phyloP scores from a whole-genome alignment of 2,329 filamentous ascomycete species.

The Neoarthrinium moseri region DNA sequence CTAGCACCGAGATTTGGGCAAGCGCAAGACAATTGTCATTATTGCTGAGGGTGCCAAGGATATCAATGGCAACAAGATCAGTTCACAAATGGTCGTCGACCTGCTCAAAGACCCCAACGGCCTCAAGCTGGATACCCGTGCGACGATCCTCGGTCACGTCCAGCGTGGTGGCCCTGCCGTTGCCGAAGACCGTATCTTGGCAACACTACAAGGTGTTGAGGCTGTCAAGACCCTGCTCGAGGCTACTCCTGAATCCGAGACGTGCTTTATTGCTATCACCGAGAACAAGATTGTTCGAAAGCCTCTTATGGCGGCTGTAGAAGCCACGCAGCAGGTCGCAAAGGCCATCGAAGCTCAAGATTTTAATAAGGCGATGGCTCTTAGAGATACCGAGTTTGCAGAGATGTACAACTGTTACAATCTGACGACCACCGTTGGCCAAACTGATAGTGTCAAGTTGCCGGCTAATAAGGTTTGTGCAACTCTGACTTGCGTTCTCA shows the following conservation, averaged over 20 bases:
- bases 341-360: constrained; percentile 80
- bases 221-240: constrained; percentile 90
- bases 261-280: constrained; percentile 91
- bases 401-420: constrained; percentile 90
- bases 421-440: constrained; percentile 82
- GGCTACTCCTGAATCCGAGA: constrained; percentile 83
- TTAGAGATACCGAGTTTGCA: constrained; percentile 89
- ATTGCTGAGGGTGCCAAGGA: constrained; percentile 94
- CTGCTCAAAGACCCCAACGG: constrained; percentile 77
- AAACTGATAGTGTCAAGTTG: constrained; percentile 64
- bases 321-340: constrained; percentile 80
- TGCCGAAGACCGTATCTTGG: constrained; percentile 90
- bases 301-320: constrained; percentile 84
- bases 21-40: constrained; percentile 97
- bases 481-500: not conserved
- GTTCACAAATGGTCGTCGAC: constrained; percentile 77
- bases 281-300: constrained; percentile 97
- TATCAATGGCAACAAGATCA: constrained; percentile 78
- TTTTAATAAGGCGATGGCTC: constrained; percentile 81
- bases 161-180: constrained; percentile 91
- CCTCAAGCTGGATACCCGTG: constrained; percentile 83
- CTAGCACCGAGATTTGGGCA: constrained; percentile 83
- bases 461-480: constrained; percentile 66
- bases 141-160: constrained; percentile 95
- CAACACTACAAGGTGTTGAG: constrained; percentile 90